Base-by-base conservation (phyloP, 2,329 filamentous ascomycete genomes). In the Epichloe hybrida region DNA sequence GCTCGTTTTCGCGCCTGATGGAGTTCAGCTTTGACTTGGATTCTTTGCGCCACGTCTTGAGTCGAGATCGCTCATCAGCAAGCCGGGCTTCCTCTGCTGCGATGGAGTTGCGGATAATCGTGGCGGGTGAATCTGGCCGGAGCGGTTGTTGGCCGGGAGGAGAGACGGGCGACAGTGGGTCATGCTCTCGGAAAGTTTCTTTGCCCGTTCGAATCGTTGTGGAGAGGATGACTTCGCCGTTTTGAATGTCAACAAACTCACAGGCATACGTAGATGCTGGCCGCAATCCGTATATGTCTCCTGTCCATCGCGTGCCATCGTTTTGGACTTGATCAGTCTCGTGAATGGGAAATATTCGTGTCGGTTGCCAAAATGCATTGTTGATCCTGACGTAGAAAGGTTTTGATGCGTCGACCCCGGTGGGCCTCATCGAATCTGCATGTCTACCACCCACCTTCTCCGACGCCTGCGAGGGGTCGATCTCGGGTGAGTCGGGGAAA, bases 311-410 rank as follows among this genome's bases (percentile, higher is more conserved):
- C 44, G 74, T 74, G 42, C 66, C 55, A 4, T 62, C 59, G 38
- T 63, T 62, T 6, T 64, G 57, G 15, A 55, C 54, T 44, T 67
- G 61, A 21, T 66, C 51, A 17, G 40, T 38, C 35, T 41, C 43
- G 5, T 43, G 39, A 37, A 77, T 67, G 34, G 74, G 70, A 52
- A 76, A 76, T 60, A 90, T 88, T 57, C 83, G 77, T 12, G 84
- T 86, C 1, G 85, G 85, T 61, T 86, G 85, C 86, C 86, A 91
- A 54, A 81, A 76, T 9, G 85, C 84, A 48, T 87, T 83, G 65
- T 91, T 90, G 57, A 91, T 79, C 55, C 81, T 77, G 50, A 90
- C 84, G 62, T 81, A 88, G 62, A 90, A 89, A 5, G 86, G 86
- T 63, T 88, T 89, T 36, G 78, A 75, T 54, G 72, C 75, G 64